Evolutionary conservation across 805 yeast species (phyloP).

Genomic region (Starmerella potacharoeniae): DNA sequence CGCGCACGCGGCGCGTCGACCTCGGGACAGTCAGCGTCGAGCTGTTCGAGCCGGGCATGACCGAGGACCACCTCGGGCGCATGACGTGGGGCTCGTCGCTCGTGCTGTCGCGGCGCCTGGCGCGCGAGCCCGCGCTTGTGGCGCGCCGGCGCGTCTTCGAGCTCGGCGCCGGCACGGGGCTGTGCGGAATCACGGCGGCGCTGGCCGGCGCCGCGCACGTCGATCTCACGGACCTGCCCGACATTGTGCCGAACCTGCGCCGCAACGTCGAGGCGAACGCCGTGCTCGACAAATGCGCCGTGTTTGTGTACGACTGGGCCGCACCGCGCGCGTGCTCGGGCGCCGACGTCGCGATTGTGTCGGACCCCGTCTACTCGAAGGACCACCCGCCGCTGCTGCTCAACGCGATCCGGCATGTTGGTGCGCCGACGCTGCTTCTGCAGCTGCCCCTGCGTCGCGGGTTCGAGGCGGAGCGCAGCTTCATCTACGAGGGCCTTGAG

Average conservation of each 20-base stretch:
- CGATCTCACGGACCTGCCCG: conserved; percentile 64
- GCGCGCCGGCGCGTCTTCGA: conserved; percentile 36
- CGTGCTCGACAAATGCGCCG: conserved; percentile 25
- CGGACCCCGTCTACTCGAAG: conserved; percentile 83
- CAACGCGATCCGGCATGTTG: conserved; percentile 43
- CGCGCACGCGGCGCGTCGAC: conserved; percentile 47
- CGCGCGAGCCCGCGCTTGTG: conserved; percentile 21
- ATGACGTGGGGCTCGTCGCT: conserved; percentile 95
- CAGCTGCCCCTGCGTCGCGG: conserved; percentile 66
- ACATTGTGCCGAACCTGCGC: conserved; percentile 56
- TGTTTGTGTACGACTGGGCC: conserved; percentile 67
- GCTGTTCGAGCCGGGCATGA: conserved; percentile 72
- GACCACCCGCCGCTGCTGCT: conserved; percentile 69
- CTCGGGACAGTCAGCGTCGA: conserved; percentile 32
- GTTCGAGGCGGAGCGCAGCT: conserved; percentile 53
- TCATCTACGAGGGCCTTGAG: conserved; percentile 45
- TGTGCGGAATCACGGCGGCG: conserved; percentile 65
- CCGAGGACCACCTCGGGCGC: conserved; percentile 77
- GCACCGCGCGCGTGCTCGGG: conserved; percentile 35
- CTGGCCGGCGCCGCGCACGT: conserved; percentile 39
- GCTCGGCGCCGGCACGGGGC: conserved; percentile 93
- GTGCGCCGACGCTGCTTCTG: conserved; percentile 39
- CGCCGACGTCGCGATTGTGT: conserved; percentile 54
- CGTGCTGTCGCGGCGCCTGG: conserved; percentile 47
- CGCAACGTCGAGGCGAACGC: conserved; percentile 48